Evolutionary conservation across 1,139 yeast genomes (phyloP), one percentile per base, ranked within the genome.

Genomic region (Pichia sp.): DNA sequence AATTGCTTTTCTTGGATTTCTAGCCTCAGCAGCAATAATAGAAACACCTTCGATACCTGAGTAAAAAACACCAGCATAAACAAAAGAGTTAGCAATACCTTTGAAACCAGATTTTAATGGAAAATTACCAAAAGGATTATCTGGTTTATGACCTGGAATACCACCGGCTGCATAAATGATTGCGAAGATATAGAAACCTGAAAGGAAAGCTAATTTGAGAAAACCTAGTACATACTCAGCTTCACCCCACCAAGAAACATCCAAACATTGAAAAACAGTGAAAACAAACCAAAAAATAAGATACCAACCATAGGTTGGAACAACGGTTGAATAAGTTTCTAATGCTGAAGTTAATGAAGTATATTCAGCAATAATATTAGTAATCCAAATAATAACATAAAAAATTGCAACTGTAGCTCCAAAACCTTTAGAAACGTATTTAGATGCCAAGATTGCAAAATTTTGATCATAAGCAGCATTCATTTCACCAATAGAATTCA

Each of bases 131-230:
- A 78, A 79, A 3, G 73, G 74, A 52, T 71, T 69, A 38, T 62
- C 73, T 4, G 81, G 83, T 33, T 69, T 70, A 36, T 67, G 70
- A 18, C 73, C 76, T 43, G 70, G 70, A 35, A 81, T 71, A 36
- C 94, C 95, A 39, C 94, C 95, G 28, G 83, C 71, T 26, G 81
- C 79, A 57, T 76, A 79, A 29, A 79, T 66, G 41, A 79, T 76
- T 34, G 83, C 71, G 58, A 80, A 79, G 40, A 79, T 58, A 61
- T 79, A 79, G 56, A 75, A 79, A 0, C 79, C 82, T 10, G 74
- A 60, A 26, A 79, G 63, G 10, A 81, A 79, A 5, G 70, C 60
- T 25, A 79, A 65, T 60, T 79, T 79, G 49, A 74, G 56, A 45
- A 78, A 65, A 0, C 83, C 84, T 39, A 79, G 63, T 71, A 80